A percentile compares a stretch with the other conserved stretches of the same genome.
Evolutionary conservation across 148 eudicot species (phyloP).

Genomic region (Vaccinium myrtillus): DNA sequence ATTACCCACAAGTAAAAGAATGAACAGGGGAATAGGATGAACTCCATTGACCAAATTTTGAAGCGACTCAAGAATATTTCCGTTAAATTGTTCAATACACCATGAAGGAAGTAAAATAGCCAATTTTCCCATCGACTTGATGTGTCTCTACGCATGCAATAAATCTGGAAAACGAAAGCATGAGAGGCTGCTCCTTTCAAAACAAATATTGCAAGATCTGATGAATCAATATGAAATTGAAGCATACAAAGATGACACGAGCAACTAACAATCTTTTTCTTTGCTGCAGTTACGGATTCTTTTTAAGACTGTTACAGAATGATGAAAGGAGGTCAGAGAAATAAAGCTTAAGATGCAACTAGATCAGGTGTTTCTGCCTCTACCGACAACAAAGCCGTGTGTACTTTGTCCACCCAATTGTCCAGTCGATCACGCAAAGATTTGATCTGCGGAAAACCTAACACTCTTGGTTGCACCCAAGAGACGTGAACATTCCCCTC

Average conservation of each 20-base stretch:
- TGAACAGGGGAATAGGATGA: not conserved
- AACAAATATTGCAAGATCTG: slow-evolving; percentile 6
- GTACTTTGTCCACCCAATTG: slow-evolving; percentile 83
- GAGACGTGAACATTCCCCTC: slow-evolving; percentile 86
- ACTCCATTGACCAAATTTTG: not conserved
- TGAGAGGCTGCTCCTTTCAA: slow-evolving; percentile 16
- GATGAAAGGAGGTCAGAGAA: slow-evolving; percentile 1
- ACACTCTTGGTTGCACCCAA: slow-evolving; percentile 96
- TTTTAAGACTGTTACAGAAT: slow-evolving; percentile 26
- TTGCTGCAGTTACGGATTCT: slow-evolving; percentile 14
- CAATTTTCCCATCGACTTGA: not conserved
- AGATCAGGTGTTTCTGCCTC: slow-evolving; percentile 97
- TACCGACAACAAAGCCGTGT: slow-evolving; percentile 76
- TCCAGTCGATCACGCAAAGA: slow-evolving; percentile 80
- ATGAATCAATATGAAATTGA: slow-evolving; percentile 2
- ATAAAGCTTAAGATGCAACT: slow-evolving; percentile 46
- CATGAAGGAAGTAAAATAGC: not conserved
- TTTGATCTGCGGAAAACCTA: slow-evolving; percentile 75
- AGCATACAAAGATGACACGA: slow-evolving; percentile 13
- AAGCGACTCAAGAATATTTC: not conserved
- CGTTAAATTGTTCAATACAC: not conserved
- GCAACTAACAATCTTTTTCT: slow-evolving; percentile 10
- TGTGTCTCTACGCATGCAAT: not conserved
- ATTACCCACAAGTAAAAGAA: not conserved
- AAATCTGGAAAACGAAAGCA: not conserved